Conservation (phyloP, 2,329 filamentous ascomycete genomes). For the Albophoma yamanashiensis region DNA sequence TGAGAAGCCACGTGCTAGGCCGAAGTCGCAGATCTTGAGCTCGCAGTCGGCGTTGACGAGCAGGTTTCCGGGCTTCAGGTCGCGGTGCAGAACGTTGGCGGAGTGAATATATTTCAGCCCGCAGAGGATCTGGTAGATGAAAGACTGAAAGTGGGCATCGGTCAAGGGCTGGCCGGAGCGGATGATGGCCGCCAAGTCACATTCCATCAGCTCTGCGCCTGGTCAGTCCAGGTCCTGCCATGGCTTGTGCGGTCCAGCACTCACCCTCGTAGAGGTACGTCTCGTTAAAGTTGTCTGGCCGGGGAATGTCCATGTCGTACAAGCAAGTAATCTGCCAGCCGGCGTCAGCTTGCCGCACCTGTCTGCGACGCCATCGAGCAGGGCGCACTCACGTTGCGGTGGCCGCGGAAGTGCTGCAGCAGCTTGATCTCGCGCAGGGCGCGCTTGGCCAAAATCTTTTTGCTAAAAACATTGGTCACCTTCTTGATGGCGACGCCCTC, state of each 20-base stretch:
- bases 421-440: constrained; percentile 97
- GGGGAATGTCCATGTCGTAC: constrained; percentile 98
- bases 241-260: constrained; percentile 11
- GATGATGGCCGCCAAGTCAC: constrained; percentile 95
- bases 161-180: constrained; percentile 93
- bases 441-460: constrained; percentile 98
- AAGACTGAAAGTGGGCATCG: constrained; percentile 98
- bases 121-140: constrained; percentile 99
- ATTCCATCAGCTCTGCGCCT: constrained; percentile 87
- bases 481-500: constrained; percentile 99
- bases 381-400: constrained; percentile 59
- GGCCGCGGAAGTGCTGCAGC: constrained; percentile 90
- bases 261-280: constrained; percentile 96
- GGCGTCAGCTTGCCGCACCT: background rate
- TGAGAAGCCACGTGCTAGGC: constrained; percentile 90
- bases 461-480: constrained; percentile 99
- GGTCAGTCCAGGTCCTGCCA: background rate
- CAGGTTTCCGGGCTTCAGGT: constrained; percentile 93
- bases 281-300: constrained; percentile 97
- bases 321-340: constrained; percentile 79
- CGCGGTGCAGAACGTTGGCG: constrained; percentile 92
- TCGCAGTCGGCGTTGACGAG: constrained; percentile 98
- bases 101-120: constrained; percentile 99
- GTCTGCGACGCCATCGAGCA: background rate
- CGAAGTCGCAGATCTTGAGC: constrained; percentile 98